A percentile compares a stretch with the other conserved stretches of the same genome.
phyloP scores from a whole-genome alignment of 441 rosid genomes.

The Populus hybrid region DNA sequence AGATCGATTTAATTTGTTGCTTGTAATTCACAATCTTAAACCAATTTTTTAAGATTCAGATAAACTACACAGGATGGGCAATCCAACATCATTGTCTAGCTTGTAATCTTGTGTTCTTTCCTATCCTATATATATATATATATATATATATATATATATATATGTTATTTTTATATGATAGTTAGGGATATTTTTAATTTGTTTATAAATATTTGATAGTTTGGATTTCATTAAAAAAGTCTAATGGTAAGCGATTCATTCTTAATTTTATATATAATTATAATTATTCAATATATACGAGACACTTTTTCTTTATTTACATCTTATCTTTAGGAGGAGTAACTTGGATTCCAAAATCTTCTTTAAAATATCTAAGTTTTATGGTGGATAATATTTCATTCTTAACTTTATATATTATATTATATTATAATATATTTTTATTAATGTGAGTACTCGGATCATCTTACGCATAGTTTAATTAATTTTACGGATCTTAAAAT shows the following conservation, averaged over 20 bases:
- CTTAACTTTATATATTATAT: too few species aligned
- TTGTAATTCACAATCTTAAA: background rate
- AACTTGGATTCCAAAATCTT: too few species aligned
- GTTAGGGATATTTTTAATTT: too few species aligned
- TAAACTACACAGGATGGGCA: background rate
- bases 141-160: background rate
- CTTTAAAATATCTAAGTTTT: too few species aligned
- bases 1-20: background rate
- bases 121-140: background rate
- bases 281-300: too few species aligned
- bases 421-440: too few species aligned
- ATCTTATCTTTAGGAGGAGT: too few species aligned
- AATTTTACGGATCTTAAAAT: fast-evolving
- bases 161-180: background rate
- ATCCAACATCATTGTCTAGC: background rate
- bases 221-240: too few species aligned
- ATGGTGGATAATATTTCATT: too few species aligned
- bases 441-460: fast-evolving
- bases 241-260: too few species aligned
- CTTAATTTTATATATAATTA: too few species aligned
- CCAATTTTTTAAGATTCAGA: background rate
- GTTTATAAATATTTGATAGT: too few species aligned
- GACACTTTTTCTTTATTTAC: fast-evolving
- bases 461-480: fast-evolving
- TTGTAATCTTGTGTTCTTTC: background rate